Percentiles rank a stretch among this genome's conserved stretches.
phyloP scores from a whole-genome alignment of 2,329 filamentous ascomycete genomes.

The Colletotrichum eleusines region DNA sequence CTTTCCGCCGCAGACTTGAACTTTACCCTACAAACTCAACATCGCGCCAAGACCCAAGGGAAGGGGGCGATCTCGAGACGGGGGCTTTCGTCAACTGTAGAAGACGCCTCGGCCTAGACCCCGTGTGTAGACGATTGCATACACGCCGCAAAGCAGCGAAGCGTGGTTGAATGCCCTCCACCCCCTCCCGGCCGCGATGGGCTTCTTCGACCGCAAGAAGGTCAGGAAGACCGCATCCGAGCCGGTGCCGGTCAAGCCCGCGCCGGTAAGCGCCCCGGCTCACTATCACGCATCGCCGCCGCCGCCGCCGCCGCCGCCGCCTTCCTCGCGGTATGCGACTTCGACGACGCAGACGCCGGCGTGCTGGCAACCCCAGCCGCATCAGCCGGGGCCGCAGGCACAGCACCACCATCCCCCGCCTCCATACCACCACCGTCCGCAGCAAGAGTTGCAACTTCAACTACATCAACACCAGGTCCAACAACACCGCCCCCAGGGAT shows the following conservation, averaged over 20 bases:
- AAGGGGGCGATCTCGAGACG: background rate
- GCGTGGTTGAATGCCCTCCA: background rate
- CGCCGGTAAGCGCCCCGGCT: conserved; percentile 42
- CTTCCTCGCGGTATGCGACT: conserved; percentile 21
- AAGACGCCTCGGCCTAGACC: no score
- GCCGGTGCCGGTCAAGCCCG: conserved; percentile 7
- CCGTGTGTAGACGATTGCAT: background rate
- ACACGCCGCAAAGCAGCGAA: no score
- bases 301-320: conserved; percentile 22
- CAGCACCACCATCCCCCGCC: conserved; percentile 20
- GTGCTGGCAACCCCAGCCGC: conserved; percentile 28
- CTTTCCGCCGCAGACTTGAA: background rate
- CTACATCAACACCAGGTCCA: conserved; percentile 43
- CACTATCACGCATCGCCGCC: conserved; percentile 26
- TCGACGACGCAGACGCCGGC: conserved; percentile 28
- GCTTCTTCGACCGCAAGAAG: conserved; percentile 48
- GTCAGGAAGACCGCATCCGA: conserved; percentile 42
- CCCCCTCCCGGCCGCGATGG: conserved; percentile 48
- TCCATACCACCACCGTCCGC: conserved; percentile 29
- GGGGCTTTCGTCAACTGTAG: background rate
- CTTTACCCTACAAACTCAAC: background rate
- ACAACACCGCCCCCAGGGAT: conserved; percentile 44
- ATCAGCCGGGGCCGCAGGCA: conserved; percentile 2
- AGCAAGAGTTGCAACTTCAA: conserved; percentile 28
- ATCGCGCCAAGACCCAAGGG: background rate